Evolutionary conservation across 805 yeast genomes (phyloP).

Genomic region (Yamadazyma philogaea): DNA sequence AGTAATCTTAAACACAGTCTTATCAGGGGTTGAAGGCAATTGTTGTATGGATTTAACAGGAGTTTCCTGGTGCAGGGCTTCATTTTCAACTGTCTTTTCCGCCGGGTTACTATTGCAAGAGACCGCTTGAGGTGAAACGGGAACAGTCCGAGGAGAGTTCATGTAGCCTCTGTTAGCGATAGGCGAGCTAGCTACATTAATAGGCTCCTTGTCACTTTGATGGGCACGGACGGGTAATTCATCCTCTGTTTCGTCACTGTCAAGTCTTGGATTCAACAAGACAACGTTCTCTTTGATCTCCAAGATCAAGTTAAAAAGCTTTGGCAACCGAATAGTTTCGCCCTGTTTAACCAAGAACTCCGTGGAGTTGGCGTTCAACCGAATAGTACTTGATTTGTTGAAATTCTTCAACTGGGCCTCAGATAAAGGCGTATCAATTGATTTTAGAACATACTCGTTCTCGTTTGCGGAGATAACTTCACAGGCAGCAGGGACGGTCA

Average conservation of each 20-base stretch:
- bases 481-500: slow-evolving; percentile 56
- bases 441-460: slow-evolving; percentile 20
- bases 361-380: slow-evolving; percentile 41
- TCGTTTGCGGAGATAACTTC: slow-evolving; percentile 21
- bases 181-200: neutral
- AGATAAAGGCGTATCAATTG: slow-evolving; percentile 12
- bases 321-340: slow-evolving; percentile 66
- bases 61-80: neutral
- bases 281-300: slow-evolving; percentile 71
- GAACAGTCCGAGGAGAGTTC: neutral
- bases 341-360: slow-evolving; percentile 57
- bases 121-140: neutral
- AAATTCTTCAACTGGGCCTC: slow-evolving; percentile 4
- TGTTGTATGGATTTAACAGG: slow-evolving; percentile 2
- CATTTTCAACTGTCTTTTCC: neutral
- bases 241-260: slow-evolving; percentile 48
- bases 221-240: slow-evolving; percentile 24
- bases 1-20: slow-evolving; percentile 14
- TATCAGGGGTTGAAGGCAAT: slow-evolving; percentile 16
- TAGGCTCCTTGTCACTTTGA: neutral
- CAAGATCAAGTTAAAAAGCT: slow-evolving; percentile 55
- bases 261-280: slow-evolving; percentile 46
- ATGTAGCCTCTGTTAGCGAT: neutral
- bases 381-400: slow-evolving; percentile 30
- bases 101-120: neutral